These are phyloP conservation scores for Paracamarosporium sp. DNA, from an alignment of 2,329 filamentous ascomycete species.

Conservation along the genomic window DNA sequence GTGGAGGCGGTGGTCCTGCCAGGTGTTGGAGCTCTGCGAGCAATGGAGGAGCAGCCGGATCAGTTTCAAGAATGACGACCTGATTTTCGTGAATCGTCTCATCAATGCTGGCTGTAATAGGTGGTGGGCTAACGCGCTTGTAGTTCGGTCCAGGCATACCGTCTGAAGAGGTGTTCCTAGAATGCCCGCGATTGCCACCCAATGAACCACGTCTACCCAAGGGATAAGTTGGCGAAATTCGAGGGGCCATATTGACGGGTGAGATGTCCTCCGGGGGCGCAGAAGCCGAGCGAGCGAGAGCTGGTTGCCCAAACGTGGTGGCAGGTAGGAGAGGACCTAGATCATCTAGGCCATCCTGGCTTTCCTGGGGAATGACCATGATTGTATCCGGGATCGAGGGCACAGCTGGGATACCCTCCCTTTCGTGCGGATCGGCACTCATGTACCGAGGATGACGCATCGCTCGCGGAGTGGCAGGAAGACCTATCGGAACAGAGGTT, in stretches of 20 bases:
- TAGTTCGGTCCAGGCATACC: conserved; percentile 38
- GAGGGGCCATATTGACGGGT: conserved; percentile 21
- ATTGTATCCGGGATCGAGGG: conserved; percentile 62
- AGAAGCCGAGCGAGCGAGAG: conserved; percentile 52
- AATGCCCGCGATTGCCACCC: conserved; percentile 43
- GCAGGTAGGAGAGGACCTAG: conserved; percentile 56
- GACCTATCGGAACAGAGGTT: conserved; percentile 68
- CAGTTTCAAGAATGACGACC: conserved; percentile 52
- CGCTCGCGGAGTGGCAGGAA: conserved; percentile 90
- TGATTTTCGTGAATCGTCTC: conserved; percentile 56
- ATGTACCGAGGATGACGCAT: conserved; percentile 82
- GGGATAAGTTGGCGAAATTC: conserved; percentile 34
- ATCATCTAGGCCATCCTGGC: conserved; percentile 48
- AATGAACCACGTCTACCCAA: conserved; percentile 46
- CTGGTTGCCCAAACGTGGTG: conserved; percentile 54
- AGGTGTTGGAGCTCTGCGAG: conserved; percentile 69
- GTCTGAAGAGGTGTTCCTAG: conserved; percentile 53
- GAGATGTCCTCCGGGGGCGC: conserved; percentile 55
- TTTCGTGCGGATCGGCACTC: conserved; percentile 61
- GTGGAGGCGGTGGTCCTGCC: conserved; percentile 59
- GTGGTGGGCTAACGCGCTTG: conserved; percentile 47
- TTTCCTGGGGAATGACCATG: conserved; percentile 20
- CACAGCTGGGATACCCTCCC: conserved; percentile 60
- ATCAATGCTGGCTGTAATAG: conserved; percentile 61
- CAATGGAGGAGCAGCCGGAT: conserved; percentile 55